Percentiles rank a stretch among this genome's conserved stretches.
Conservation (phyloP, 1,284 basidiomycete genomes). For the Fistulina hepatica region DNA sequence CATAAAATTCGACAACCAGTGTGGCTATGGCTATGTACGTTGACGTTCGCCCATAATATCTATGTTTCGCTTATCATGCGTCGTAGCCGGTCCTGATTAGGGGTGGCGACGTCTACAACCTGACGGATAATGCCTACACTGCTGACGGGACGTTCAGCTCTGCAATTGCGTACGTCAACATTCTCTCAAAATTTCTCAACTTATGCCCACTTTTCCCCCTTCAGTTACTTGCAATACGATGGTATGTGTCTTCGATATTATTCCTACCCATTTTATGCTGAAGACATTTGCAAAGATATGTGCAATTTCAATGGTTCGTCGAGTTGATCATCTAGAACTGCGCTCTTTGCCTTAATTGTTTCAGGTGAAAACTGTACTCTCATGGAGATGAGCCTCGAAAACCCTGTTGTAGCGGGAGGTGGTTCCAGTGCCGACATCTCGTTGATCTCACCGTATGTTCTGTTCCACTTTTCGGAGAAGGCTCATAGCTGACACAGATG, state of each 20-base stretch:
- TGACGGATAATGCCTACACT: constrained; percentile 20
- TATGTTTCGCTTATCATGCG: neutral
- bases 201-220: no score
- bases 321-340: no score
- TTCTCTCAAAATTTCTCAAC: no score
- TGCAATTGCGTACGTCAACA: constrained; percentile 28
- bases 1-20: constrained; percentile 10
- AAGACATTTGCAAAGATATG: no score
- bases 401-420: constrained; percentile 13
- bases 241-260: no score
- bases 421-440: constrained; percentile 20
- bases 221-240: no score
- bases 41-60: neutral
- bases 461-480: no score
- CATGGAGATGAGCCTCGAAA: constrained; percentile 17
- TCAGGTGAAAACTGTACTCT: constrained; percentile 18
- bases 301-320: no score
- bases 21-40: neutral
- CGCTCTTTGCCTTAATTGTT: no score
- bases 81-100: constrained; percentile 19
- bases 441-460: constrained; percentile 17
- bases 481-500: no score
- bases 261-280: no score
- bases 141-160: constrained; percentile 24
- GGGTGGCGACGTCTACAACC: constrained; percentile 16